Evolutionary conservation across 139 green algal species (phyloP), one percentile per base, ranked within the genome.

Genomic region (Coelastrella sp.): DNA sequence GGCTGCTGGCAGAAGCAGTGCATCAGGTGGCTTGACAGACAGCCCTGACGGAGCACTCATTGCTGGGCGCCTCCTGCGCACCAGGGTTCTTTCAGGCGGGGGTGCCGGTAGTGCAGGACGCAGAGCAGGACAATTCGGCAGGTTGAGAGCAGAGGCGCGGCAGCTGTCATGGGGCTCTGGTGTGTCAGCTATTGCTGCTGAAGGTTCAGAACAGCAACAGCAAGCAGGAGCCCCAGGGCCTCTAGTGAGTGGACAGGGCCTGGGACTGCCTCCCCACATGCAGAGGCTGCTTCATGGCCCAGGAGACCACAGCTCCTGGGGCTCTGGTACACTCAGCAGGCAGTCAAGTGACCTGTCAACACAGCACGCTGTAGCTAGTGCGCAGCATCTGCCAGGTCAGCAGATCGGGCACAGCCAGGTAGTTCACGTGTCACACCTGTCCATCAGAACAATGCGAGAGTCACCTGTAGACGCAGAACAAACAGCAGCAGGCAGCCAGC

Each of bases 111-210:
- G 14, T n/a, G 68, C 68, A 22, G 68, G 16, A 23, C 17, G 17
- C 17, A 76, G 68, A 17, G 7, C 14, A 8, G 7, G 17, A 8
- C 68, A 76, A 32, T 6, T 76, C 22, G 68, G 16, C 8, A 76
- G 68, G 68, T 76, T 76, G 68, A 23, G 68, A 76, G 7, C 68
- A 32, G 68, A 76, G 5, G 10, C 54, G 6, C 23, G 59, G 65
- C 13, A 47, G 32, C 32, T 47, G 16, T 87, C 82, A 11, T 87
- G 82, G 82, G 82, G 82, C 82, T 87, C 82, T 16, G 82, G 82
- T 7, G 19, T 87, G 14, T 77, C 16, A 16, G 23, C 32, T 32
- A 65, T 17, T n/a, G 81, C 5, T 10, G 5, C 64, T 64, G 82
- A 65, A 11, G 23, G 32, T 5, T n/a, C 20, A 8, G 64, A 87